Evolutionary conservation across 23 red algal species (phyloP).

Genomic region (Gracilaria vermiculophylla): DNA sequence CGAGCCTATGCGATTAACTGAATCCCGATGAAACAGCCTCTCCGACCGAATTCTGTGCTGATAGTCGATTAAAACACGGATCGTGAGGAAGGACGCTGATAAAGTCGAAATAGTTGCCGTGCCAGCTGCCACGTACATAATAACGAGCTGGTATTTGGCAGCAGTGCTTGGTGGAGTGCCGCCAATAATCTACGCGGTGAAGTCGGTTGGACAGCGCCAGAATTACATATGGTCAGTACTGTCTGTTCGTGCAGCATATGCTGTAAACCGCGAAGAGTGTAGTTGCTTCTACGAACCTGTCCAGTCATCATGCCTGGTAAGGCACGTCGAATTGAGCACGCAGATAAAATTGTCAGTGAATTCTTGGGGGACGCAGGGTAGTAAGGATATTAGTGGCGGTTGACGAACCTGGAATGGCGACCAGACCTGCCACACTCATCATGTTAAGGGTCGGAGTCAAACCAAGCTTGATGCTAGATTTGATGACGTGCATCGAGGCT

Average conservation of each 20-base stretch:
- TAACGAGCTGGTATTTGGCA: conserved; percentile 62
- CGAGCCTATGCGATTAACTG: conserved; percentile 36
- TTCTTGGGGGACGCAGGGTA: not conserved
- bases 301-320: conserved; percentile 54
- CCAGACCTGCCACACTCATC: conserved; percentile 82
- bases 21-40: conserved; percentile 33
- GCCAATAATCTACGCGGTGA: conserved; percentile 10
- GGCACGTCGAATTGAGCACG: no score
- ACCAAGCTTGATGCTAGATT: conserved; percentile 67
- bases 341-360: not conserved
- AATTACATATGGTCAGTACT: not conserved
- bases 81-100: conserved; percentile 43
- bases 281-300: conserved; percentile 7
- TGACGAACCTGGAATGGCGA: conserved; percentile 87
- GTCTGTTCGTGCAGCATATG: not conserved
- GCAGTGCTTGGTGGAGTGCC: conserved; percentile 42
- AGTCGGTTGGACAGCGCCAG: no score
- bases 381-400: not conserved
- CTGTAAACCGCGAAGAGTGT: not conserved
- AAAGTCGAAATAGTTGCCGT: conserved; percentile 39
- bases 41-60: conserved; percentile 34
- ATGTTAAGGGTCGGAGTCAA: conserved; percentile 78
- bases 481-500: conserved; percentile 59
- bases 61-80: conserved; percentile 23
- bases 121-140: conserved; percentile 30